Evolutionary conservation across 1,284 basidiomycete genomes (phyloP).

Genomic region (Ustilago curta): DNA sequence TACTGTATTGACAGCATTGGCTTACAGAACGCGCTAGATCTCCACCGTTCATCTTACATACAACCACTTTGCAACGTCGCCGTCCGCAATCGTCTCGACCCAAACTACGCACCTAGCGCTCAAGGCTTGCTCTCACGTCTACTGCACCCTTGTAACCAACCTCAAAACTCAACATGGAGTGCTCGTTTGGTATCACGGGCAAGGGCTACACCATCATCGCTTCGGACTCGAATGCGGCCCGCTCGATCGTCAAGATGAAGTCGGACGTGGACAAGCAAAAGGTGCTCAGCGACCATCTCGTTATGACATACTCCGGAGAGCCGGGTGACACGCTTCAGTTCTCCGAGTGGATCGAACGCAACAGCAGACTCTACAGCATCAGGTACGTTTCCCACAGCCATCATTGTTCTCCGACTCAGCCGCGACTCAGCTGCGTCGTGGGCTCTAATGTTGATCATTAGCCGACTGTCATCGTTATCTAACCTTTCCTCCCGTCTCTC

Average conservation of each 20-base stretch:
- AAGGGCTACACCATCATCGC: constrained; percentile 72
- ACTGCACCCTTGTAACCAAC: background rate
- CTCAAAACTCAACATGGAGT: constrained; percentile 68
- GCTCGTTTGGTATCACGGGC: constrained; percentile 72
- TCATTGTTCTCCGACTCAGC: background rate
- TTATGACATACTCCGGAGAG: constrained; percentile 95
- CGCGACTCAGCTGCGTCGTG: background rate
- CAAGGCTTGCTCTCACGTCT: background rate
- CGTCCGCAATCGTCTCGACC: background rate
- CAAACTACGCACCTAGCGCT: background rate
- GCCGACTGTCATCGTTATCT: background rate
- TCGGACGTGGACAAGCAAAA: constrained; percentile 97
- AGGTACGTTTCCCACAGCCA: constrained; percentile 73
- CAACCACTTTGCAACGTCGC: background rate
- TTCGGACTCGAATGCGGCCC: constrained; percentile 86
- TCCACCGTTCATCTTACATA: background rate
- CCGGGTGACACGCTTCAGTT: constrained; percentile 95
- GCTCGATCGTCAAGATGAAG: constrained; percentile 98
- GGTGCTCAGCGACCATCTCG: constrained; percentile 85
- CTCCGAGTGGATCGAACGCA: constrained; percentile 94
- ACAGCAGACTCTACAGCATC: constrained; percentile 94
- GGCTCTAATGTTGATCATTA: background rate
- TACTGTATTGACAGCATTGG: background rate
- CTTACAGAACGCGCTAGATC: background rate
- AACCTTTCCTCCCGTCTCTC: background rate